A percentile compares a stretch with the other conserved stretches of the same genome.
phyloP scores from a whole-genome alignment of 306 rosid genomes.

The Vicia villosa region DNA sequence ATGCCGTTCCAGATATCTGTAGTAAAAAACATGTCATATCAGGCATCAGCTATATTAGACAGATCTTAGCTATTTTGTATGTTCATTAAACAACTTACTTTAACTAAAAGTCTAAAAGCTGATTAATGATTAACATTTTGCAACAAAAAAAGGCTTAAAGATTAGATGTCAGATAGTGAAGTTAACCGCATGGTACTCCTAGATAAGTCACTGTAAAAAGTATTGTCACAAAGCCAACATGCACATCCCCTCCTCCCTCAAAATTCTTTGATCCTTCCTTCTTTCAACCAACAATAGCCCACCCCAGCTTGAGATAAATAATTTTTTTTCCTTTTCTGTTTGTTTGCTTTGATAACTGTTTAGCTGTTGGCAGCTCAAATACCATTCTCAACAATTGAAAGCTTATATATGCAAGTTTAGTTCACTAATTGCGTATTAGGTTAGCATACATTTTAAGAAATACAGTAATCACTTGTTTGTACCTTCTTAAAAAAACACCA shows the following conservation, averaged over 20 bases:
- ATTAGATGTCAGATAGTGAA: background rate
- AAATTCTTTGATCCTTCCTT: background rate
- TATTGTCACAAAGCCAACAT: background rate
- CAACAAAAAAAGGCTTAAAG: background rate
- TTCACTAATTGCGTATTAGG: background rate
- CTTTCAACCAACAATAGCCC: too few relatives aligned
- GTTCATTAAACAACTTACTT: background rate
- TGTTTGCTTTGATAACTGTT: background rate
- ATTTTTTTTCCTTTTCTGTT: background rate
- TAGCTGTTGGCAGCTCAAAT: background rate
- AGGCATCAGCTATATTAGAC: slow-evolving; percentile 34
- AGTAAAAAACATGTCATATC: slow-evolving; percentile 34
- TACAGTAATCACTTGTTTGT: background rate
- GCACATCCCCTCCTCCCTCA: background rate
- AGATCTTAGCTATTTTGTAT: slow-evolving; percentile 19
- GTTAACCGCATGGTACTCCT: background rate
- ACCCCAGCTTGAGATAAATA: too few relatives aligned
- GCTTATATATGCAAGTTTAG: background rate
- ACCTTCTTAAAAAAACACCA: background rate
- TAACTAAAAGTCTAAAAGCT: background rate
- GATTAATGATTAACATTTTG: background rate
- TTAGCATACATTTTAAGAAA: background rate
- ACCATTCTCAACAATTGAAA: background rate
- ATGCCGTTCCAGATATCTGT: slow-evolving; percentile 92
- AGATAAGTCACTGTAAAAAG: background rate